Evolutionary conservation across 352 stramenopile species (phyloP), one percentile per base, ranked within the genome.

Genomic region (Achlya hypogyna): DNA sequence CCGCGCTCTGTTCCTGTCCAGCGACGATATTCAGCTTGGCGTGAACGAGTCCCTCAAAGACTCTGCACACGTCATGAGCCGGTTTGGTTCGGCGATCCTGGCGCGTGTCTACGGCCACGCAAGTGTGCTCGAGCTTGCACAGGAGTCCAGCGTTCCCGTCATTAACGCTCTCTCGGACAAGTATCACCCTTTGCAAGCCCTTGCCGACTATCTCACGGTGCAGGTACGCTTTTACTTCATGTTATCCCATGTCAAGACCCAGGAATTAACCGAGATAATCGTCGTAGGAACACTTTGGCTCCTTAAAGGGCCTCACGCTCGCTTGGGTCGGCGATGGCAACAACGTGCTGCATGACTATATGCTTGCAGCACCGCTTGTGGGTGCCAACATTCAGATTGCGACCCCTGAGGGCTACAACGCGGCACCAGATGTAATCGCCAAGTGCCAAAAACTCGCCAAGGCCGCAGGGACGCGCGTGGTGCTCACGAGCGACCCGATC

Each of bases 101-200:
- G 96, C 97, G 29, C 93, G 97, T 42, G 96, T 99, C 16, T 98
- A 95, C 69, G 86, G 77, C 31, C 96, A 99, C 73, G 47, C 76
- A 18, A 87, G 96, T 66, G 87, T 96, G 16, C 59, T 84, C 5
- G 88, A 98, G 69, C 84, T 98, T 18, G 87, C 87, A 0, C 69
- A 89, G 62, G 78, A 98, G 45, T 78, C 95, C 4, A 93, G 75
- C 27, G 91, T 99, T 40, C 96, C 96, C 35, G 93, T 99, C 32
- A 99, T 99, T 75, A 99, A 99, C 71, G 96, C 96, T 23, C 82
- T 99, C 8, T 98, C 86, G 67, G 96, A 99, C 72, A 93, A 97
- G 75, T 96, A 98, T 75, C 97, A 99, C 75, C 97, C 96, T 23
- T 80, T 99, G 31, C 97, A 99, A 75, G 98, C 96, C 63, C 80